Conservation (phyloP, 2,329 filamentous ascomycete species). For the Sarocladiaceae sp. region DNA sequence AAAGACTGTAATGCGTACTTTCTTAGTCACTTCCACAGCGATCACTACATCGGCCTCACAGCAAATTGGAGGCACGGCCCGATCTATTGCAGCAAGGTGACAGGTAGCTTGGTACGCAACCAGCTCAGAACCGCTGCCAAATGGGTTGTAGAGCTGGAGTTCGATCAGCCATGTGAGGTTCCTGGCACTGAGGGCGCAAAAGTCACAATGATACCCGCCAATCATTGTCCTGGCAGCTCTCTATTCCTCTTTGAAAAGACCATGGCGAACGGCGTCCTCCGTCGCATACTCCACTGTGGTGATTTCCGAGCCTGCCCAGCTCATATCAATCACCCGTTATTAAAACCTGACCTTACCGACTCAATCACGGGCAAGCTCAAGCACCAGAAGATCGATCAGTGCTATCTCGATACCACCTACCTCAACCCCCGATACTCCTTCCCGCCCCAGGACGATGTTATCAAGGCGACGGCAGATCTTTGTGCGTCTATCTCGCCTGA, state of each 20-base stretch:
- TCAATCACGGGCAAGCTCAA: slow-evolving; percentile 61
- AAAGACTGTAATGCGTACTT: slow-evolving; percentile 93
- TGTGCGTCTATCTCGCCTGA: slow-evolving; percentile 72
- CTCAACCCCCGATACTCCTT: slow-evolving; percentile 94
- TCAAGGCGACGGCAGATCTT: slow-evolving; percentile 79
- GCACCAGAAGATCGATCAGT: slow-evolving; percentile 87
- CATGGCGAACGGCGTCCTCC: slow-evolving; percentile 54
- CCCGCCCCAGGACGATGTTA: slow-evolving; percentile 80
- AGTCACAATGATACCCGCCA: slow-evolving; percentile 93
- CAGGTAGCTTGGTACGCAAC: slow-evolving; percentile 79
- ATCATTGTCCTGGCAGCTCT: slow-evolving; percentile 93
- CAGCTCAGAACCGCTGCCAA: slow-evolving; percentile 81
- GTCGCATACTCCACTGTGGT: slow-evolving; percentile 88
- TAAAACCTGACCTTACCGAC: slow-evolving; percentile 70
- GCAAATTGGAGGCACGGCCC: slow-evolving; percentile 86
- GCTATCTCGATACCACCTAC: slow-evolving; percentile 96
- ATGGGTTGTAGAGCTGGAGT: slow-evolving; percentile 80
- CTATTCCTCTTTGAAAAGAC: slow-evolving; percentile 87
- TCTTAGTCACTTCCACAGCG: slow-evolving; percentile 94
- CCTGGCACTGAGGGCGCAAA: slow-evolving; percentile 74
- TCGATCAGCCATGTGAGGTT: slow-evolving; percentile 72
- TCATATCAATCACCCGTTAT: slow-evolving; percentile 74
- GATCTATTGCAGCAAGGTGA: slow-evolving; percentile 93
- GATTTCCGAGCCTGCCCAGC: slow-evolving; percentile 88
- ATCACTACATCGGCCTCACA: slow-evolving; percentile 90